These are phyloP conservation scores for Sclerotinia spermophila DNA, from an alignment of 2,329 filamentous ascomycete species.

Conservation along the genomic window DNA sequence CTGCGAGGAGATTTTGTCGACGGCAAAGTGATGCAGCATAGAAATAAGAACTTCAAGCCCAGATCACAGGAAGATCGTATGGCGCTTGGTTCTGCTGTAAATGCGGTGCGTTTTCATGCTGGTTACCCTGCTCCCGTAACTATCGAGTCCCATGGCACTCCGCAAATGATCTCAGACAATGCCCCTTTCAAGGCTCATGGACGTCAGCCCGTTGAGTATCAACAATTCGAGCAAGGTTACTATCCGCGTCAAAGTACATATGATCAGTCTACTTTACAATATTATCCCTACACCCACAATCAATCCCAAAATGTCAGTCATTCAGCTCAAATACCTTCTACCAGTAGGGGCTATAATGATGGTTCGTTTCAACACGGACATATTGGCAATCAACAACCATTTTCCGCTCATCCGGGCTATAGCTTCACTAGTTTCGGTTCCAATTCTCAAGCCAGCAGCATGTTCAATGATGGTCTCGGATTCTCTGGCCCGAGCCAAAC, in stretches of 20 bases:
- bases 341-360: neutral
- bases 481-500: neutral
- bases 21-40: neutral
- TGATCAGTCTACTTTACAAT: neutral
- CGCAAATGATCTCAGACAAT: neutral
- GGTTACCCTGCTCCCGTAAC: neutral
- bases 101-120: constrained; percentile 1
- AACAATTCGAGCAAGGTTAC: neutral
- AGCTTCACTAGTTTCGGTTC: neutral
- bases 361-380: neutral
- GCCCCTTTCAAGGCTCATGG: too few species aligned
- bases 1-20: constrained; percentile 4
- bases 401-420: neutral
- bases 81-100: neutral
- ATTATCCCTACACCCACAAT: neutral
- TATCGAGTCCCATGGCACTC: neutral
- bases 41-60: neutral
- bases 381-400: neutral
- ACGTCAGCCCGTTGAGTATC: neutral
- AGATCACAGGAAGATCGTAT: neutral
- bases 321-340: neutral
- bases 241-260: neutral
- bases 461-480: neutral
- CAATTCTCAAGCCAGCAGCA: neutral
- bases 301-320: neutral